phyloP scores from a whole-genome alignment of 2,329 filamentous ascomycete species.

The Graphilbum ipis-grandicollis region DNA sequence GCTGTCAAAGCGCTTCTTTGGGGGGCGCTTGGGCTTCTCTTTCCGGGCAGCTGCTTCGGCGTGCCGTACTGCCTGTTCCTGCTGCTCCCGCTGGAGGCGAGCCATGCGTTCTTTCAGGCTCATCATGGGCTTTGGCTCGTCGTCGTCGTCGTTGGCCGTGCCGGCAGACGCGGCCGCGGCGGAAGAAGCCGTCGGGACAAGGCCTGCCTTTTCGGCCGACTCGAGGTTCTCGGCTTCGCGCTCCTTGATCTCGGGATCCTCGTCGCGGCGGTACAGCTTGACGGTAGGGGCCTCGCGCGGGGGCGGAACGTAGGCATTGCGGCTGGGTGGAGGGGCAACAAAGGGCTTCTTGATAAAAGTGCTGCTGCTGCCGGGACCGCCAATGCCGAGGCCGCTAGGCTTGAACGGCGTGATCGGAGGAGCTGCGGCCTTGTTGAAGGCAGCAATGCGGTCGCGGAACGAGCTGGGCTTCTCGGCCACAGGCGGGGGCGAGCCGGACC shows the following conservation, averaged over 20 bases:
- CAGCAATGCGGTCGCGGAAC: constrained; percentile 90
- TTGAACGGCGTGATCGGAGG: constrained; percentile 84
- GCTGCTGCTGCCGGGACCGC: constrained; percentile 26
- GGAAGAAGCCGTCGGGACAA: constrained; percentile 26
- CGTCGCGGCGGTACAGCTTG: constrained; percentile 71
- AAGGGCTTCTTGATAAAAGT: constrained; percentile 90
- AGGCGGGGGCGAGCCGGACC: constrained; percentile 36
- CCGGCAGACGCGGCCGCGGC: constrained; percentile 15
- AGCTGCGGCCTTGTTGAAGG: constrained; percentile 82
- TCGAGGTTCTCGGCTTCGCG: constrained; percentile 48
- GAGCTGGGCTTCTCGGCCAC: constrained; percentile 60
- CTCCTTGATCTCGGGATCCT: constrained; percentile 59
- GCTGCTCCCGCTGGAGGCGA: constrained; percentile 79
- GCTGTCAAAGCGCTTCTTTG: constrained; percentile 47
- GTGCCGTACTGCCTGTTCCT: constrained; percentile 72
- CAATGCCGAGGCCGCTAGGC: constrained; percentile 43
- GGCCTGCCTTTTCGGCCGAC: constrained; percentile 50
- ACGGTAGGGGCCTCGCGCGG: constrained; percentile 50
- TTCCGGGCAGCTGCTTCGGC: constrained; percentile 65
- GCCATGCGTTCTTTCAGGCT: constrained; percentile 94
- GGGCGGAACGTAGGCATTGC: constrained; percentile 75
- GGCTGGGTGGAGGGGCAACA: constrained; percentile 83
- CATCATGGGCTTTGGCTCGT: constrained; percentile 77
- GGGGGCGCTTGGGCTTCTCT: constrained; percentile 67
- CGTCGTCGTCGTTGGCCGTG: constrained; percentile 33